Evolutionary conservation across 1,139 yeast species (phyloP).

Genomic region (Blastobotrys elegans): DNA sequence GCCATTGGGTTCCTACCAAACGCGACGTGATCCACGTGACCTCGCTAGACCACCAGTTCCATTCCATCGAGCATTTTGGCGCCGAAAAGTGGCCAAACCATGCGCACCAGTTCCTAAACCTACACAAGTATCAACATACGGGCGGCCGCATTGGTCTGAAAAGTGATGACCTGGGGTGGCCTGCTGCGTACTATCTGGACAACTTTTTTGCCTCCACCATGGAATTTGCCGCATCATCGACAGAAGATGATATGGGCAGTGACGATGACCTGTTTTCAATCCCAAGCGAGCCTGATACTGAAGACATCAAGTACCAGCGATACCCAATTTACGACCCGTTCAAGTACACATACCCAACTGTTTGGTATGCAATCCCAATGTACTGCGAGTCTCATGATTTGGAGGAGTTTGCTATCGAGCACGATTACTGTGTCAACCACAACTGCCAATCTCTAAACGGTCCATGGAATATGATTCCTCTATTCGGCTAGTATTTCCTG

Average conservation of each 20-base stretch:
- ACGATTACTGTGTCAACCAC: not conserved
- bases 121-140: slow-evolving; percentile 1
- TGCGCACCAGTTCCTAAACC: not conserved
- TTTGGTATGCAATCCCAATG: slow-evolving; percentile 9
- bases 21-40: slow-evolving; percentile 8
- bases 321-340: slow-evolving; percentile 1
- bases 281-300: not conserved
- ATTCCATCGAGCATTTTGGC: slow-evolving; percentile 6
- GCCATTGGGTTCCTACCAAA: slow-evolving; percentile 1
- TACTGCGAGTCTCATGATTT: slow-evolving; percentile 7
- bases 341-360: slow-evolving; percentile 7
- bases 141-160: slow-evolving; percentile 6
- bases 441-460: slow-evolving; percentile 1
- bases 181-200: slow-evolving; percentile 5
- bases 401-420: slow-evolving; percentile 9
- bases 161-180: slow-evolving; percentile 4
- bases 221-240: not conserved
- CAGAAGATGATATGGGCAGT: not conserved
- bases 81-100: slow-evolving; percentile 5
- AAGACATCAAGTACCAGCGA: not conserved
- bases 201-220: not conserved
- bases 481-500: not conserved
- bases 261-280: not conserved
- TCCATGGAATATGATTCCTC: slow-evolving; percentile 11
- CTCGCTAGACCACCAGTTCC: slow-evolving; percentile 5